phyloP scores from a whole-genome alignment of 2,329 filamentous ascomycete species.

The Helotiales sp. region DNA sequence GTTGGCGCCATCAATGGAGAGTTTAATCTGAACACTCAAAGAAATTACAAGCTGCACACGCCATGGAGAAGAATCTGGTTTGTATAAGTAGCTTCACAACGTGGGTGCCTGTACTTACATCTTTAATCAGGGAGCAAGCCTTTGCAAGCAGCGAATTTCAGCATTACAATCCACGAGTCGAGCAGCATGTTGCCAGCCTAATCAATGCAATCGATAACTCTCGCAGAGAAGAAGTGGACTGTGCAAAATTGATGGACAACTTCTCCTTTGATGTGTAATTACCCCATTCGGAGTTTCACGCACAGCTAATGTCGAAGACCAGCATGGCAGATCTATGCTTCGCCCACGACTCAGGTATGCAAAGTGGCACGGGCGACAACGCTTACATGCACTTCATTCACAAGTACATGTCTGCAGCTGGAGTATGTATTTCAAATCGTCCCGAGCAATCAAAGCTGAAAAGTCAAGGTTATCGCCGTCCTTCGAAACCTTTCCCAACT shows the following conservation, averaged over 20 bases:
- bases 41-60: slow-evolving; percentile 24
- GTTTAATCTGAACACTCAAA: slow-evolving; percentile 23
- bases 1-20: slow-evolving; percentile 23
- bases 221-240: slow-evolving; percentile 17
- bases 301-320: neutral
- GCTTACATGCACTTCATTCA: slow-evolving; percentile 29
- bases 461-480: slow-evolving; percentile 14
- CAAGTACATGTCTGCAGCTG: slow-evolving; percentile 21
- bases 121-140: slow-evolving; percentile 20
- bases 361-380: slow-evolving; percentile 24
- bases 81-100: neutral
- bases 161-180: slow-evolving; percentile 26
- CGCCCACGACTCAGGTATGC: slow-evolving; percentile 25
- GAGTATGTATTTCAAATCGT: slow-evolving; percentile 19
- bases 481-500: slow-evolving; percentile 24
- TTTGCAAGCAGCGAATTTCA: slow-evolving; percentile 24
- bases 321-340: slow-evolving; percentile 31
- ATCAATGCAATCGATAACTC: slow-evolving; percentile 11
- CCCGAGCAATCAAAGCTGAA: neutral
- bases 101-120: neutral
- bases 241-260: slow-evolving; percentile 18
- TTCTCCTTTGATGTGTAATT: slow-evolving; percentile 29
- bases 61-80: slow-evolving; percentile 28
- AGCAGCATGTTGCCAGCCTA: slow-evolving; percentile 26
- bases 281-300: neutral